A percentile compares a stretch with the other conserved stretches of the same genome.
Evolutionary conservation across 176 grass and related monocot species (phyloP).

Genomic region (bread wheat (Triticum aestivum)): DNA sequence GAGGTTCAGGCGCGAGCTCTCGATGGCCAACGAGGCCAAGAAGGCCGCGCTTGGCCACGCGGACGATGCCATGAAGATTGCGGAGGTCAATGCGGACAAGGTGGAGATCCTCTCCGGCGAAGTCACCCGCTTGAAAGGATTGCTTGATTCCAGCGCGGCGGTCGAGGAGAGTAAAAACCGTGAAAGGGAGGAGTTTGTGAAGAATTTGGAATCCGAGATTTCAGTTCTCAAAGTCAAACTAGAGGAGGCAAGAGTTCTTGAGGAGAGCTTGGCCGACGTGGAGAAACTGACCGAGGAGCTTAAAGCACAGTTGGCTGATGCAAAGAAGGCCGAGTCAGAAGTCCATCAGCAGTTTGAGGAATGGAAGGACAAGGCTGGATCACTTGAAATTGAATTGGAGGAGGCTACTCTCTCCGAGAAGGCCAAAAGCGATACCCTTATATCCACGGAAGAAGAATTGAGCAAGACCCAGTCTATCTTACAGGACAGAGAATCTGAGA

Average conservation of each 20-base stretch:
- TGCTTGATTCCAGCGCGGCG: conserved; percentile 60
- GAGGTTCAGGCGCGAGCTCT: conserved; percentile 55
- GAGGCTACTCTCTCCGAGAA: conserved; percentile 56
- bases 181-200: conserved; percentile 60
- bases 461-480: conserved; percentile 44
- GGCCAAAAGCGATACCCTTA: conserved; percentile 60
- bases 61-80: conserved; percentile 74
- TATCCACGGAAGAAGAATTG: conserved; percentile 41
- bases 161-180: conserved; percentile 58
- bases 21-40: conserved; percentile 58
- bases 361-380: conserved; percentile 64
- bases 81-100: conserved; percentile 73
- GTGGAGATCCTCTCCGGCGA: conserved; percentile 65
- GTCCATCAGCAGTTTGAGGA: conserved; percentile 53
- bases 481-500: conserved; percentile 67
- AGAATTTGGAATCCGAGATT: conserved; percentile 61
- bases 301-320: conserved; percentile 53
- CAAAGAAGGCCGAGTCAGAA: conserved; percentile 56
- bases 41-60: conserved; percentile 60
- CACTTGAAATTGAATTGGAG: conserved; percentile 59
- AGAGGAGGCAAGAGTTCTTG: conserved; percentile 49
- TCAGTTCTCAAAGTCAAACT: conserved; percentile 56
- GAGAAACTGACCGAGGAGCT: conserved; percentile 55
- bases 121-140: conserved; percentile 56
- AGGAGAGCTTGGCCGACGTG: conserved; percentile 53